phyloP scores from a whole-genome alignment of 805 yeast species.

The Barnettozyma siamensis region DNA sequence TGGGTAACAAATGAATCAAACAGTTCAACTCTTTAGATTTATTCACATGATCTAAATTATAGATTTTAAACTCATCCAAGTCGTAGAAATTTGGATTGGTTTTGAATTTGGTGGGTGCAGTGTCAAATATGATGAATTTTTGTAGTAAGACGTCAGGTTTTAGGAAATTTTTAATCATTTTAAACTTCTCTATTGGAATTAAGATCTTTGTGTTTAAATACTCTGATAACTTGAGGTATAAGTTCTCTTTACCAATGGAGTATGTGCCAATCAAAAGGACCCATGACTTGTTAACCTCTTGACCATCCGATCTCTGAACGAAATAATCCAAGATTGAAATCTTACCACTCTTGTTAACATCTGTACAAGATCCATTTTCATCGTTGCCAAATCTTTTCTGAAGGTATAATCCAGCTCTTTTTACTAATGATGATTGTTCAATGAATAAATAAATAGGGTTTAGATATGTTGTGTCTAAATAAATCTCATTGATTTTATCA shows the following conservation, averaged over 20 bases:
- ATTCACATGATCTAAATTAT: constrained; percentile 1
- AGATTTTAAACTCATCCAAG: constrained; percentile 5
- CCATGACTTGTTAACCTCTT: constrained; percentile 25
- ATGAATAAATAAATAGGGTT: constrained; percentile 74
- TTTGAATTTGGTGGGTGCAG: constrained; percentile 5
- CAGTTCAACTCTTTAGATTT: constrained; percentile 7
- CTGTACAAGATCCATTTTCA: constrained; percentile 16
- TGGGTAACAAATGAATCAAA: constrained; percentile 68
- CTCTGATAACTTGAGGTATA: constrained; percentile 64
- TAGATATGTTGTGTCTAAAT: constrained; percentile 88
- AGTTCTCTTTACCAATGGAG: constrained; percentile 85
- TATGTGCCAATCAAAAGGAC: constrained; percentile 76
- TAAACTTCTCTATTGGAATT: constrained; percentile 32
- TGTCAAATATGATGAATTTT: constrained; percentile 2
- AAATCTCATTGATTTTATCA: constrained; percentile 49
- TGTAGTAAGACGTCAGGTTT: background rate
- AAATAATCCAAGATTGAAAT: constrained; percentile 32
- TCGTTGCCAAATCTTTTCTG: constrained; percentile 15
- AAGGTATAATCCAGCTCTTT: constrained; percentile 50
- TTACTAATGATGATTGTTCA: constrained; percentile 62
- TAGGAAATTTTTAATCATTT: constrained; percentile 7
- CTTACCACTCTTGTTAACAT: constrained; percentile 9
- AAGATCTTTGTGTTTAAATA: constrained; percentile 47
- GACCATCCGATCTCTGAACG: constrained; percentile 11
- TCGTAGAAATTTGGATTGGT: constrained; percentile 4